phyloP scores from a whole-genome alignment of 441 rosid genomes.

The Theobroma grandiflorum region DNA sequence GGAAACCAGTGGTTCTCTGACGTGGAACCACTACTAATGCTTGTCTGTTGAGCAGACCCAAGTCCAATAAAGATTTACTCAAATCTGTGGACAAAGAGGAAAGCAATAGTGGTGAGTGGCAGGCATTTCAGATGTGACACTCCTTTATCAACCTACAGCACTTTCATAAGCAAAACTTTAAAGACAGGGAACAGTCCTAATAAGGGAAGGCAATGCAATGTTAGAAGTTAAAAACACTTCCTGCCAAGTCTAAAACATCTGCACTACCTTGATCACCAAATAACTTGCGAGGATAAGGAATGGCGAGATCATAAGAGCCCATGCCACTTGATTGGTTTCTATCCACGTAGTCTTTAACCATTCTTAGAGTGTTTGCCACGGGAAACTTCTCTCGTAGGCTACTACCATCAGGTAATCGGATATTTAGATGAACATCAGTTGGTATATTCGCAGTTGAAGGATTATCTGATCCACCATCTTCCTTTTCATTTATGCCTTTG shows the following conservation, averaged over 20 bases:
- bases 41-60: constrained; percentile 80
- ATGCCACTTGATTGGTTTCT: constrained; percentile 53
- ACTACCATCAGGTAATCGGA: constrained; percentile 71
- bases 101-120: constrained; percentile 20
- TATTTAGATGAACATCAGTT: constrained; percentile 71
- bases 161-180: background rate
- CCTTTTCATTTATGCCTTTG: constrained; percentile 30
- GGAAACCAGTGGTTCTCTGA: constrained; percentile 45
- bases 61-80: constrained; percentile 64
- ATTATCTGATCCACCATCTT: constrained; percentile 27
- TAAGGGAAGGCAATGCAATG: background rate
- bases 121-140: background rate
- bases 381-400: constrained; percentile 78
- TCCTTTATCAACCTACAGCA: background rate
- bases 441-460: constrained; percentile 33
- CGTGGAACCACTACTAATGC: constrained; percentile 78
- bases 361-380: constrained; percentile 58
- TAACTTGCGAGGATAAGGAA: constrained; percentile 82
- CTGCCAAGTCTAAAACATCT: background rate
- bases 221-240: background rate
- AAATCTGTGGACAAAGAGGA: constrained; percentile 59
- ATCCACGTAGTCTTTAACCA: constrained; percentile 77
- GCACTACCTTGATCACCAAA: constrained; percentile 74
- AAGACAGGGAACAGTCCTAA: constrained; percentile 6
- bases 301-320: constrained; percentile 74